Evolutionary conservation across 208 protist species (phyloP), one percentile per base, ranked within the genome.

Genomic region (Blechomonas ayalai): DNA sequence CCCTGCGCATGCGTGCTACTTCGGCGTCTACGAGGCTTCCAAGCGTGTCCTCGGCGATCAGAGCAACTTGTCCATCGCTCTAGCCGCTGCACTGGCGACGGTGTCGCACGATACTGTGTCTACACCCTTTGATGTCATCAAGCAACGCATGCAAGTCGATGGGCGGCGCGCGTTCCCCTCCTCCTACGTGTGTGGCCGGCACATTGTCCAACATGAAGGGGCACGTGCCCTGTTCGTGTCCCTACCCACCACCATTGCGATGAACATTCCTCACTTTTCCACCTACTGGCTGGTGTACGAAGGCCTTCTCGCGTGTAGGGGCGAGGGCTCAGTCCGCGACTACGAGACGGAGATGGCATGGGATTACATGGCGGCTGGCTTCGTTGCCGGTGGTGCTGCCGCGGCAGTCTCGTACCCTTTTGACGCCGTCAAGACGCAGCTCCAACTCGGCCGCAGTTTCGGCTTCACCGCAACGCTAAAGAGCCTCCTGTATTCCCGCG

Each of bases 101-200:
- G 43, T 83, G 5, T 71, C 81, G 2, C 94, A 97, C 62, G 94
- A 97, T 58, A 61, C 63, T 15, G 82, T 97, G 18, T 83, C 87
- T 23, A 95, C 82, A 6, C 94, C 94, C 4, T 95, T 96, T 53
- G 94, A 97, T 52, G 90, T 95, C 6, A 61, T 97, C 7, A 97
- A 97, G 63, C 94, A 97, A 61, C 76, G 88, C 4, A 91, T 97
- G 86, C 88, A 97, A 49, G 83, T 97, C 66, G 75, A 92, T 36
- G 50, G 56, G 15, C 24, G 34, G 1, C 65, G 73, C 23, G 43
- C 35, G 41, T 95, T 83, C 52, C 29, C 24, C 8, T 73, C 24
- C 26, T 81, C 82, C 0, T 12, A 75, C 1, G 52, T 76, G 10
- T 96, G 88, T 42, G 59, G 52, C 0, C 34, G 23, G 28, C 27